Conservation (phyloP, 164 flowering plant species). For the Aristolochia californica region DNA sequence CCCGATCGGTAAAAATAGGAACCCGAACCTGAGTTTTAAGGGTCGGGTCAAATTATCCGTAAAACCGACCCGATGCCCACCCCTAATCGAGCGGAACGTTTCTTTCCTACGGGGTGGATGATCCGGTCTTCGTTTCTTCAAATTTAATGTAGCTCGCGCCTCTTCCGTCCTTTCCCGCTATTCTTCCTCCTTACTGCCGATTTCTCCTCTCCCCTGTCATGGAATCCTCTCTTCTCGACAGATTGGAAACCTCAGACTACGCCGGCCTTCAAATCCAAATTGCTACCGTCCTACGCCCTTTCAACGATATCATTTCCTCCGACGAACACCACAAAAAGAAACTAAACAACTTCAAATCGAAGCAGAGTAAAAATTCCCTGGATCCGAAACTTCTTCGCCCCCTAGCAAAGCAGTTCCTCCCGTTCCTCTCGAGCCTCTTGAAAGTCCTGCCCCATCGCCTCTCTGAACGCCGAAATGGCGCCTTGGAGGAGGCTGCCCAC, state of each 20-base stretch:
- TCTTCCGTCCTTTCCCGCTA: background rate
- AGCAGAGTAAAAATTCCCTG: constrained; percentile 2
- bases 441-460: constrained; percentile 50
- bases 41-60: no score
- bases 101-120: no score
- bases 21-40: no score
- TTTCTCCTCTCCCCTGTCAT: background rate
- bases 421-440: constrained; percentile 48
- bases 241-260: constrained; percentile 14
- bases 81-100: no score
- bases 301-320: constrained; percentile 10
- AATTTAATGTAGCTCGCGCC: background rate
- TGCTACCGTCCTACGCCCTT: constrained; percentile 12
- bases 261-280: constrained; percentile 6
- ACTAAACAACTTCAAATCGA: constrained; percentile 2
- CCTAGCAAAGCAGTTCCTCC: constrained; percentile 66
- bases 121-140: no score
- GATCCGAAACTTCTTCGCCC: constrained; percentile 28
- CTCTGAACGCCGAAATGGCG: constrained; percentile 11
- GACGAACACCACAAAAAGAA: constrained; percentile 7
- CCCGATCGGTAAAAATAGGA: no score
- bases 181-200: background rate
- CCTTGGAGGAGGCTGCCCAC: constrained; percentile 2
- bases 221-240: constrained; percentile 16
- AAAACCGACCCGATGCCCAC: no score